Conservation (phyloP, 257 asterid species). For the Penstemon newberryi region DNA sequence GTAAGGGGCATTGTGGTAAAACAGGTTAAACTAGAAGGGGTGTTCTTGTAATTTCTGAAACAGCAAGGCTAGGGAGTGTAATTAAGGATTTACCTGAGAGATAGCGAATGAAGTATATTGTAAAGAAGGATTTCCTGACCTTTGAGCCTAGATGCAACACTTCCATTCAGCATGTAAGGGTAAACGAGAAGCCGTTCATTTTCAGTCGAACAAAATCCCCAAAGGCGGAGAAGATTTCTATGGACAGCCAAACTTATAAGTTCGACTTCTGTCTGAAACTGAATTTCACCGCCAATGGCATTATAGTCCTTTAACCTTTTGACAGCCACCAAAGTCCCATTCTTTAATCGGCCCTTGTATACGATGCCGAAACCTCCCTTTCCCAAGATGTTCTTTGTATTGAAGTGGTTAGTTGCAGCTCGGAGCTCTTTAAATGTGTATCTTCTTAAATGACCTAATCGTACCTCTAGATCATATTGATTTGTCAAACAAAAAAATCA, state of each 20-base stretch:
- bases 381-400: constrained; percentile 76
- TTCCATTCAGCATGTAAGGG: constrained; percentile 86
- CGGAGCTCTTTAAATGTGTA: constrained; percentile 85
- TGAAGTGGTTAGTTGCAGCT: constrained; percentile 82
- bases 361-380: constrained; percentile 93
- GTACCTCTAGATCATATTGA: constrained; percentile 86
- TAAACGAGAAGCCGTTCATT: constrained; percentile 85
- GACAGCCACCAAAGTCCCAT: constrained; percentile 89
- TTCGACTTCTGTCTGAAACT: constrained; percentile 95
- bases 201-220: constrained; percentile 90
- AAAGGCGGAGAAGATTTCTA: constrained; percentile 83
- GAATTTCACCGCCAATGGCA: constrained; percentile 87
- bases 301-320: constrained; percentile 83
- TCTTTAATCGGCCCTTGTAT: constrained; percentile 68
- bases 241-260: constrained; percentile 90
- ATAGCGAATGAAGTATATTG: too few relatives aligned
- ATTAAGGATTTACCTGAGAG: too few relatives aligned
- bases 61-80: too few relatives aligned
- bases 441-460: constrained; percentile 81
- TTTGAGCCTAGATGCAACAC: constrained; percentile 80
- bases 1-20: too few relatives aligned
- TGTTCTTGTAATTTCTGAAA: too few relatives aligned
- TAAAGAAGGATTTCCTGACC: constrained; percentile 35
- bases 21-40: too few relatives aligned
- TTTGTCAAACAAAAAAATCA: constrained; percentile 45